Evolutionary conservation across 2,329 filamentous ascomycete genomes (phyloP), one percentile per base, ranked within the genome.

Genomic region (Dryadomyces quercivorus): DNA sequence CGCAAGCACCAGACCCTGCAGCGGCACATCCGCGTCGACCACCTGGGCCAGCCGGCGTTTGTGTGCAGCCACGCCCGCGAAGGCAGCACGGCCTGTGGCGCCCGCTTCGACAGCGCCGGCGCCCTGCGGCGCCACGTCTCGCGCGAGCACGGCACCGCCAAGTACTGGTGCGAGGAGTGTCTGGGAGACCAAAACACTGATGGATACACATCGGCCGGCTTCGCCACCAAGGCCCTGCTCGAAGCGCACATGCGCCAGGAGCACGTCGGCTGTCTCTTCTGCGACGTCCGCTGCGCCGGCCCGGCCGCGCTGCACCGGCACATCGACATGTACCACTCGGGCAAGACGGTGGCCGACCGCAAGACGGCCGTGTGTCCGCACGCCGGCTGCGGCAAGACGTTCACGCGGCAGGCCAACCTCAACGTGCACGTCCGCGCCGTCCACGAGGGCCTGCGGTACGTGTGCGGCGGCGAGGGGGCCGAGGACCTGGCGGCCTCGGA

Each of bases 1-100:
- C 81, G 92, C 58, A 96, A 95, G 69, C 85, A 89, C 65, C 83
- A 89, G 60, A 94, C 90, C 0, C 75, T 96, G 16, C 82, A 91
- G 65, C 84, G 86, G 52, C 92, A 97, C 65, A 80, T 95, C 59
- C 81, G 84, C 53, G 80, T 81, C 10, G 84, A 83, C 13, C 92
- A 97, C 66, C 71, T 92, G 43, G 74, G 84, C 31, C 69, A 85
- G 56, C 81, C 84, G 48, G 82, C 88, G 0, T 95, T 83, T 63
- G 75, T 76, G 5, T 97, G 92, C 66, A 72, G 74, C 1, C 74
- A 84, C 55, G 62, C 31, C 10, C 26, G 5, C 13, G 63, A 16
- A 65, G 62, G 47, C 4, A 18, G 20, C 13, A 13, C 9, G 13
- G 61, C 16, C 20, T 96, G 92, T 63, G 69, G 71, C 1, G 77